Evolutionary conservation across 169 alveolate species (phyloP), one percentile per base, ranked within the genome.

Genomic region (Hammondia hammondi): DNA sequence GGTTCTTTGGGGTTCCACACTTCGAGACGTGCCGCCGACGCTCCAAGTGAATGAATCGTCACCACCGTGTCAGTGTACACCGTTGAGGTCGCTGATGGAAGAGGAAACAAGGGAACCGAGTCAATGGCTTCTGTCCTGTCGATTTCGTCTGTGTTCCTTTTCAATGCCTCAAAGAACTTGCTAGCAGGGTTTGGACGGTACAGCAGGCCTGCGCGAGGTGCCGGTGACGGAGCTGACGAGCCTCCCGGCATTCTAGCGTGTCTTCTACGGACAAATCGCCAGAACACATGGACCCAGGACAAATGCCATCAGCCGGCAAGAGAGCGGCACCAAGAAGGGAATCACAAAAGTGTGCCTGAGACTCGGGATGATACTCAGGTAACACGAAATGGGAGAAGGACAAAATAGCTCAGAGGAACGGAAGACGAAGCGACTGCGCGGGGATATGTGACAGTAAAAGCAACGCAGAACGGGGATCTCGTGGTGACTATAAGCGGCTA

Each of bases 1-100:
- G 32, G 57, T 19, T 48, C 10, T 82, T 82, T 82, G 37, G 90
- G 71, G 39, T 45, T 45, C 90, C 90, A 82, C 45, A 82, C 90
- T 27, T 82, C 90, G 72, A 82, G 70, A 21, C 90, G 32, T 14
- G 90, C 90, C 29, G 90, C 5, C 21, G 57, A n/a, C 4, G 90
- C 2, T 37, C 90, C 70, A 4, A 82, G 70, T 5, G 90, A 70
- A 43, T 82, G 70, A 12, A 82, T 45, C 52, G 90, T 43, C 37
- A 82, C 70, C 70, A 82, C 71, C 4, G 39, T 52, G 70, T 82
- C 90, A 17, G 71, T 82, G 90, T 45, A 82, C 29, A 82, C 71
- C 43, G 90, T n/a, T 2, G 90, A 82, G 5, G 29, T 29, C 19
- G 90, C 43, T 0, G 90, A 27, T n/a, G 90, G 70, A 46, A 46